Conservation (phyloP, 2,329 filamentous ascomycete species). For the Samsoniella hepiali region DNA sequence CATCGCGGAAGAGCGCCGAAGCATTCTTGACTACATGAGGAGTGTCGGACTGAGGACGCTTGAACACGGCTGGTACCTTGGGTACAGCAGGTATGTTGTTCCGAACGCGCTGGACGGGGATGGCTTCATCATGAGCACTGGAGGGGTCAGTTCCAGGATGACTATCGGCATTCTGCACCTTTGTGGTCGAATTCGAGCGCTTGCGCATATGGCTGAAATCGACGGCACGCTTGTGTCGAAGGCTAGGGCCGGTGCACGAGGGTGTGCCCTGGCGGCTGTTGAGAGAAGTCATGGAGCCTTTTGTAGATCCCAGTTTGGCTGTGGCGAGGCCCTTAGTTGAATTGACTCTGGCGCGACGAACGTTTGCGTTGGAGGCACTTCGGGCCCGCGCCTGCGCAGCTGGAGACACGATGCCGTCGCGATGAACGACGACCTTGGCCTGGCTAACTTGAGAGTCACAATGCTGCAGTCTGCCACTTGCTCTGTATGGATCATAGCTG, state of each 20-base stretch:
- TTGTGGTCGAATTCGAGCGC: slow-evolving; percentile 32
- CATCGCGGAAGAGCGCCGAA: slow-evolving; percentile 58
- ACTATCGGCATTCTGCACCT: slow-evolving; percentile 19
- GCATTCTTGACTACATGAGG: slow-evolving; percentile 26
- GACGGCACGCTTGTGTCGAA: slow-evolving; percentile 51
- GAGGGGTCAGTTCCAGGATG: slow-evolving; percentile 13
- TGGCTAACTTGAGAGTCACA: slow-evolving; percentile 52
- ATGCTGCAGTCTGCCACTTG: slow-evolving; percentile 51
- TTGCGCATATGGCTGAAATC: slow-evolving; percentile 52
- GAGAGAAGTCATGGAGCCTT: slow-evolving; percentile 49
- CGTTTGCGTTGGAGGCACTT: slow-evolving; percentile 32
- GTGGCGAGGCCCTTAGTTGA: slow-evolving; percentile 30
- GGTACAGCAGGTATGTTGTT: slow-evolving; percentile 31
- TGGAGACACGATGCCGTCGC: slow-evolving; percentile 37
- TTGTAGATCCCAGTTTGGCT: slow-evolving; percentile 33
- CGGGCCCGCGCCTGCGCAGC: slow-evolving; percentile 31
- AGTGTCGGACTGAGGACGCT: slow-evolving; percentile 27
- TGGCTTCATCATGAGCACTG: not conserved
- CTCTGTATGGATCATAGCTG: slow-evolving; percentile 83
- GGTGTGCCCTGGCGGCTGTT: slow-evolving; percentile 44
- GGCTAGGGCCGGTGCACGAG: slow-evolving; percentile 39
- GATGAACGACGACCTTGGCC: slow-evolving; percentile 67
- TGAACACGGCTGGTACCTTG: slow-evolving; percentile 24
- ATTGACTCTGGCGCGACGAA: slow-evolving; percentile 30
- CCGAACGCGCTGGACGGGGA: slow-evolving; percentile 19